phyloP scores from a whole-genome alignment of 768 basidiomycete genomes.

The Austroboletus festivus region DNA sequence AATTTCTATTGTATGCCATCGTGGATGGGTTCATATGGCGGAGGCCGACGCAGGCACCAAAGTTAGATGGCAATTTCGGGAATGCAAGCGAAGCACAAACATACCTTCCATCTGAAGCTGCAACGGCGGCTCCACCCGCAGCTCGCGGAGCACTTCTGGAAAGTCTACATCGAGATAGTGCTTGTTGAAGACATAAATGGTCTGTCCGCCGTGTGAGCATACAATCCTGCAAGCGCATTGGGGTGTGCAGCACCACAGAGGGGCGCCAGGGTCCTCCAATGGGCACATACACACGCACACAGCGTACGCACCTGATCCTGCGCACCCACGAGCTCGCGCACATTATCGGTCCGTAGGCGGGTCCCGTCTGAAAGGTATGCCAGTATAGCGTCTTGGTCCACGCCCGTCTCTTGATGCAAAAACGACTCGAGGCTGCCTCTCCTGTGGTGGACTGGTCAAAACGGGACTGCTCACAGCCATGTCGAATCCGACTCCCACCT shows the following conservation, averaged over 20 bases:
- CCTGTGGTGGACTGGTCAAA: conserved; percentile 35
- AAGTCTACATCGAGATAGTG: conserved; percentile 69
- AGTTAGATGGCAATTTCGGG: no score
- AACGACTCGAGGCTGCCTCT: conserved; percentile 68
- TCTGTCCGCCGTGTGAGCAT: conserved; percentile 36
- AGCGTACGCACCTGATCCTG: conserved; percentile 62
- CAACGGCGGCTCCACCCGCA: conserved; percentile 57
- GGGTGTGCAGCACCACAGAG: no score
- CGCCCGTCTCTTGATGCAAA: conserved; percentile 66
- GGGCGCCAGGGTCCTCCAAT: no score
- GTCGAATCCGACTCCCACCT: conserved; percentile 41
- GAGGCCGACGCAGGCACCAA: background rate
- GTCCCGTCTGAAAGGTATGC: conserved; percentile 81
- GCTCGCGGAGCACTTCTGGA: conserved; percentile 59
- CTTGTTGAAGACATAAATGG: conserved; percentile 84
- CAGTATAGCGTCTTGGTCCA: conserved; percentile 65
- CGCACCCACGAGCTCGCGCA: conserved; percentile 71
- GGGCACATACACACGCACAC: background rate
- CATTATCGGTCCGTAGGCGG: conserved; percentile 64
- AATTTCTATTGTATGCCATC: no score
- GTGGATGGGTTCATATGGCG: background rate
- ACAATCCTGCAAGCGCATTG: no score
- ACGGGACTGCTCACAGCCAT: background rate
- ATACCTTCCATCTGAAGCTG: conserved; percentile 70
- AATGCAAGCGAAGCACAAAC: no score